Evolutionary conservation across 441 rosid genomes (phyloP).

Genomic region (Manihot esculenta): DNA sequence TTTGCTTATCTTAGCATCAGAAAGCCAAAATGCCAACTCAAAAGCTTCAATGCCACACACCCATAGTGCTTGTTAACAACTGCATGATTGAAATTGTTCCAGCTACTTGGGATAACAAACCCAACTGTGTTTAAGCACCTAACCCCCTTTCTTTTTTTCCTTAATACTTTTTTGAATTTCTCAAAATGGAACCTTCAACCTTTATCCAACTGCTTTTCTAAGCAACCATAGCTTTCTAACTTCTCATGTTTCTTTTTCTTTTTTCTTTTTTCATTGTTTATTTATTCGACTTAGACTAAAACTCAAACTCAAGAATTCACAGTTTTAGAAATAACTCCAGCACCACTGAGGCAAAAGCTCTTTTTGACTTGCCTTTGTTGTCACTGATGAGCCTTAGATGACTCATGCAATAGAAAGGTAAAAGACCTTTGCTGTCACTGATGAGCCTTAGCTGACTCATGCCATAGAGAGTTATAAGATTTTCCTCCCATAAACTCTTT

Average conservation of each 20-base stretch:
- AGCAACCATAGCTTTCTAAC: background rate
- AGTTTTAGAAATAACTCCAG: too few species aligned
- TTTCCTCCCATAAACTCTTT: constrained; percentile 6
- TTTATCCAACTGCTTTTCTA: background rate
- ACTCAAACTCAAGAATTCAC: too few species aligned
- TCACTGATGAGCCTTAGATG: constrained; percentile 31
- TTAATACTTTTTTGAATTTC: background rate
- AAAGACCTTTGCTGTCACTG: constrained; percentile 11
- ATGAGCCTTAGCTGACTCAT: constrained; percentile 42
- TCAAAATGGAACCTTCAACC: background rate
- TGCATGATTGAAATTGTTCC: background rate
- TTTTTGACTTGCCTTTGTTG: background rate
- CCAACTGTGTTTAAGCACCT: too few species aligned
- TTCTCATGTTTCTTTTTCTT: background rate
- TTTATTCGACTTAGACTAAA: too few species aligned
- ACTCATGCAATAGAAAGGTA: constrained; percentile 23
- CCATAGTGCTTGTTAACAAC: background rate
- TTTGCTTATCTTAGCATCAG: too few species aligned
- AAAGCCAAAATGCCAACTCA: constrained; percentile 11
- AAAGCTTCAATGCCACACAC: constrained; percentile 10
- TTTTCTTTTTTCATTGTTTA: too few species aligned
- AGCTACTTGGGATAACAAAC: background rate
- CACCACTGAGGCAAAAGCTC: too few species aligned
- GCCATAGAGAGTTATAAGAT: constrained; percentile 15
- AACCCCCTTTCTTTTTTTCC: background rate